Evolutionary conservation across 192 early-diverging fungal genomes (phyloP).

Genomic region (Umbelopsis sp.): DNA sequence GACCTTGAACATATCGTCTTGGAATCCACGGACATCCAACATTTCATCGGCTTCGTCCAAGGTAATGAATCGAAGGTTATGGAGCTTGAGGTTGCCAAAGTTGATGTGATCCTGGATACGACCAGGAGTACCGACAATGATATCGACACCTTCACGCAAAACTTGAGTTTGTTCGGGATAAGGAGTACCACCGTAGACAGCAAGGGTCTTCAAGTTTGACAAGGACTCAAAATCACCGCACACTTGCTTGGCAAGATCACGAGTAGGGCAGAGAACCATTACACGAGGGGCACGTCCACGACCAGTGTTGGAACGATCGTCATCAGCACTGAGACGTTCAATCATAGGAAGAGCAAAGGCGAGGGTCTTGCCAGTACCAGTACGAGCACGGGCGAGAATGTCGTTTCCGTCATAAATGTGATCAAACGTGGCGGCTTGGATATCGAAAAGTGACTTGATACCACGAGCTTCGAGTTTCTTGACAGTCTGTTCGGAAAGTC

Average conservation of each 20-base stretch:
- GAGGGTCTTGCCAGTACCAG: constrained; percentile 82
- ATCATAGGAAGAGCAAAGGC: constrained; percentile 83
- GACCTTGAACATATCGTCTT: constrained; percentile 81
- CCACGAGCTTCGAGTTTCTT: constrained; percentile 70
- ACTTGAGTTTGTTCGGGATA: constrained; percentile 84
- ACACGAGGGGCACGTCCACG: constrained; percentile 55
- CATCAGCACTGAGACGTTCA: constrained; percentile 48
- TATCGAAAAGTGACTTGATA: constrained; percentile 87
- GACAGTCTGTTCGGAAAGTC: constrained; percentile 67
- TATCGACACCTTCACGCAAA: constrained; percentile 72
- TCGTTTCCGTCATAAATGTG: constrained; percentile 76
- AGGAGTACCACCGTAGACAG: constrained; percentile 89
- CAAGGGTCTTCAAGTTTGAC: constrained; percentile 60
- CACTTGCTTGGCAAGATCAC: constrained; percentile 90
- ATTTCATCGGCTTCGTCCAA: constrained; percentile 88
- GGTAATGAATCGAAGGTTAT: constrained; percentile 60
- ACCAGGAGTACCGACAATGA: constrained; percentile 84
- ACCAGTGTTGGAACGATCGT: constrained; percentile 35
- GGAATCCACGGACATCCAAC: constrained; percentile 81
- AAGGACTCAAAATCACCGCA: constrained; percentile 76
- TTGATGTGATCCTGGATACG: constrained; percentile 84
- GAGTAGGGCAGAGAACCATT: constrained; percentile 71
- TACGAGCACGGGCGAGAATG: constrained; percentile 71
- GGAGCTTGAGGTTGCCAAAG: constrained; percentile 73
- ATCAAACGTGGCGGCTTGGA: constrained; percentile 86